Base-by-base conservation (phyloP, 2,329 filamentous ascomycete species). In the Cytospora chrysosperma region DNA sequence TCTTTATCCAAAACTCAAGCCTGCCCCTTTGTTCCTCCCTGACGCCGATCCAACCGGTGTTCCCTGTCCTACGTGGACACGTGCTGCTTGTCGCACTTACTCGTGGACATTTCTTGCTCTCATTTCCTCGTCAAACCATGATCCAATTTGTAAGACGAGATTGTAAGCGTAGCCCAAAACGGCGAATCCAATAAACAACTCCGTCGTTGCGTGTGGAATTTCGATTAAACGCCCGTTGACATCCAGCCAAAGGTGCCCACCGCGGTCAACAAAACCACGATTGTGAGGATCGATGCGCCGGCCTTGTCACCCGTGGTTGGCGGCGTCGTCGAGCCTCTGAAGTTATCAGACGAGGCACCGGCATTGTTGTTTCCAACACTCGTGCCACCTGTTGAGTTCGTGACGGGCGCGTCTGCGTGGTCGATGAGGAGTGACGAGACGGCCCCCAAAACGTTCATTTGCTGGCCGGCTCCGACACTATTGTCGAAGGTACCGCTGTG, bases 381-480 rank as follows among this genome's bases (percentile, higher is more conserved):
- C 34, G 70, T 71, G 26, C 72, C 71, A 21, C 72, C 71, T 26
- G 63, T 68, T 5, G 56, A 30, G 34, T 69, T 68, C 17, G 69
- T 70, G 43, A 67, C 62, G 26, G 67, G 68, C 6, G 62, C 54
- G 9, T 65, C 71, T 32, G 58, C 64, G 1, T 30, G 64, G 54
- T 72, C 70, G 51, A 79, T 71, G n/a, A 83, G 71, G 19, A 77
- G 76, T 2, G 77, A 76, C 59, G 80, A 79, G 50, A 87, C 78
- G 17, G 82, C 77, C 40, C 79, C 78, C 49, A 85, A 75, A 0
- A 81, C 82, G 67, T 79, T 81, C 73, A 86, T 81, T 71, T 85
- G 80, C 72, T 86, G 79, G 53, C 84, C 82, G 64, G 84, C 81
- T 58, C 83, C 81, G 27, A 76, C 76, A 26, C 81, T 81, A 34